Percentiles rank a stretch among this genome's conserved stretches.
Conservation (phyloP, 2,329 filamentous ascomycete species). For the Bipolaris bicolor region DNA sequence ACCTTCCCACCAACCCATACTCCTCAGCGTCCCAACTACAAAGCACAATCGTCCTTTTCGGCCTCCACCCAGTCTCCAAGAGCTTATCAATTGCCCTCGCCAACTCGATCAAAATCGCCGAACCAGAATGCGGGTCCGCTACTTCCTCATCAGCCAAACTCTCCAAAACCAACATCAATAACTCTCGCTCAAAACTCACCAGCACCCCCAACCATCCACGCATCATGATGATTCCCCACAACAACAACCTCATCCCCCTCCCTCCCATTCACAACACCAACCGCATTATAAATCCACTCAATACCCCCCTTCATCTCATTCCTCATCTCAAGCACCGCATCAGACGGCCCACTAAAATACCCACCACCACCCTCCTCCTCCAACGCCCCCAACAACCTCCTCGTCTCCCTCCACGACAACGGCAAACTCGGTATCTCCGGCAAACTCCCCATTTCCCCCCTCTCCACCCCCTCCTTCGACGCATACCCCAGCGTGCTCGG, state of each 20-base stretch:
- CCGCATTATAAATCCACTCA: slow-evolving; percentile 80
- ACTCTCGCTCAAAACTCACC: background rate
- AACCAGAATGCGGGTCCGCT: slow-evolving; percentile 59
- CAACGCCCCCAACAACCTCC: slow-evolving; percentile 80
- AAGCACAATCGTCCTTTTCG: slow-evolving; percentile 43
- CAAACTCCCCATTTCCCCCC: slow-evolving; percentile 62
- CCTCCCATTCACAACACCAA: slow-evolving; percentile 69
- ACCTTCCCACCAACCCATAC: slow-evolving; percentile 41
- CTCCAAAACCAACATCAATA: background rate
- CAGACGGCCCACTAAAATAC: slow-evolving; percentile 52
- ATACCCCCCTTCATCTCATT: slow-evolving; percentile 78
- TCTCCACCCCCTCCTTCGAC: slow-evolving; percentile 81
- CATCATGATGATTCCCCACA: slow-evolving; percentile 61
- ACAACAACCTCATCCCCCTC: slow-evolving; percentile 62
- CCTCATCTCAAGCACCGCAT: slow-evolving; percentile 48
- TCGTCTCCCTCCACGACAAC: slow-evolving; percentile 79
- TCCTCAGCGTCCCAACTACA: slow-evolving; percentile 53
- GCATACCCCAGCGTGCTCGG: slow-evolving; percentile 66
- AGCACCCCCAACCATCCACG: slow-evolving; percentile 61
- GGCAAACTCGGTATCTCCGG: slow-evolving; percentile 85
- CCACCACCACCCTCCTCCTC: slow-evolving; percentile 59
- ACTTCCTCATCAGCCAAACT: background rate
- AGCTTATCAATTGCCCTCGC: slow-evolving; percentile 58
- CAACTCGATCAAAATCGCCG: slow-evolving; percentile 57
- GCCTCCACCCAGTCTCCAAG: slow-evolving; percentile 57